These are phyloP conservation scores for Penstemon barbatus DNA, from an alignment of 257 asterid species.

Conservation along the genomic window DNA sequence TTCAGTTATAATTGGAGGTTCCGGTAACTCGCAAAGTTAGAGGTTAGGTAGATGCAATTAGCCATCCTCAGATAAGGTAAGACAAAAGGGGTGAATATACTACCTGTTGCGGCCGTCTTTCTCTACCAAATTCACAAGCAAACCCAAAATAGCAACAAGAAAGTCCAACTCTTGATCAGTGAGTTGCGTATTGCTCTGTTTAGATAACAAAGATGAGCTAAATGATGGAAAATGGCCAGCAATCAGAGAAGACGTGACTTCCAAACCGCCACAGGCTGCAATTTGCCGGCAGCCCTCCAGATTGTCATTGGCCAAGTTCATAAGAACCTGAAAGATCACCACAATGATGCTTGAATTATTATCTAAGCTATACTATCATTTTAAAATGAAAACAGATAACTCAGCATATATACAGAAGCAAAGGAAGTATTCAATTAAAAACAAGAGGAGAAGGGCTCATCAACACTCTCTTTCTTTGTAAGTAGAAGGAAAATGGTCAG, in stretches of 20 bases:
- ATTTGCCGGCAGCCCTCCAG: constrained; percentile 74
- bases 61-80: constrained; percentile 2
- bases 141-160: constrained; percentile 82
- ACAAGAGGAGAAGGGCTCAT: neutral
- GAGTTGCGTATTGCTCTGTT: constrained; percentile 40
- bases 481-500: too few species aligned
- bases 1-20: too few species aligned
- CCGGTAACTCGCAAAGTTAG: too few species aligned
- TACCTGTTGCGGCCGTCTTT: constrained; percentile 70
- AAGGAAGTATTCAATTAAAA: neutral
- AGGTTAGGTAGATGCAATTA: neutral
- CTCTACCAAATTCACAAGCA: constrained; percentile 85
- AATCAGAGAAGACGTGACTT: constrained; percentile 60
- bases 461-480: neutral
- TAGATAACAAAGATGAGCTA: constrained; percentile 36
- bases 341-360: constrained; percentile 4
- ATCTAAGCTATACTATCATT: too few species aligned
- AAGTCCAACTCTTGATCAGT: constrained; percentile 73
- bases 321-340: constrained; percentile 56
- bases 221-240: constrained; percentile 65
- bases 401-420: neutral
- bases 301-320: constrained; percentile 81
- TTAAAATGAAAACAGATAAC: neutral
- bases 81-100: constrained; percentile 12
- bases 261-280: constrained; percentile 68